phyloP scores from a whole-genome alignment of 164 flowering plant species.

The Brasenia schreberi region DNA sequence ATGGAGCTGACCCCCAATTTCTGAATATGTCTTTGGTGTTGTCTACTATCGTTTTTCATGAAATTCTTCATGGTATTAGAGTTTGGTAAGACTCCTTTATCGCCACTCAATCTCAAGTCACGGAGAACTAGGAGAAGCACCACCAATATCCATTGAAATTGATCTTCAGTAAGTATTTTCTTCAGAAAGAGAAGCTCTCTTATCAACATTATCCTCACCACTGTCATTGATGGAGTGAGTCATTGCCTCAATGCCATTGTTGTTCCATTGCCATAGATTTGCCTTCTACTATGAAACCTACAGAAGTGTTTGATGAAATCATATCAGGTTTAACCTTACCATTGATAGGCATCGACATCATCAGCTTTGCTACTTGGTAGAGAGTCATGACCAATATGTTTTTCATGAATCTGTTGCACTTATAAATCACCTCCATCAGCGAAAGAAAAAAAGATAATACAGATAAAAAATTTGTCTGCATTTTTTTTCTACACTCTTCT shows the following conservation, averaged over 20 bases:
- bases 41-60: no score
- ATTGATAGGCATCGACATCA: slow-evolving; percentile 10
- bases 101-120: no score
- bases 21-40: no score
- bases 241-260: slow-evolving; percentile 5
- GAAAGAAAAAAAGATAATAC: background rate
- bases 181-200: slow-evolving; percentile 35
- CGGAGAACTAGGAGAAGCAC: no score
- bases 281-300: slow-evolving; percentile 18
- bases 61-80: no score
- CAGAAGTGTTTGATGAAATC: slow-evolving; percentile 13
- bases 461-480: no score
- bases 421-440: slow-evolving; percentile 26
- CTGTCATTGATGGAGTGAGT: slow-evolving; percentile 9
- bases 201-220: slow-evolving; percentile 35
- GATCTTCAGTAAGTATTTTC: no score
- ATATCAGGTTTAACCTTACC: slow-evolving; percentile 20
- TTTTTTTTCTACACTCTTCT: no score
- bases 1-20: no score
- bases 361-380: slow-evolving; percentile 16
- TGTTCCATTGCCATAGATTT: slow-evolving; percentile 13
- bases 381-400: slow-evolving; percentile 26
- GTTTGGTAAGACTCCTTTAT: no score
- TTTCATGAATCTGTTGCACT: slow-evolving; percentile 33
- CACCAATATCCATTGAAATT: no score